Evolutionary conservation across 305 asterid genomes (phyloP).

Genomic region (Plantago rigida): DNA sequence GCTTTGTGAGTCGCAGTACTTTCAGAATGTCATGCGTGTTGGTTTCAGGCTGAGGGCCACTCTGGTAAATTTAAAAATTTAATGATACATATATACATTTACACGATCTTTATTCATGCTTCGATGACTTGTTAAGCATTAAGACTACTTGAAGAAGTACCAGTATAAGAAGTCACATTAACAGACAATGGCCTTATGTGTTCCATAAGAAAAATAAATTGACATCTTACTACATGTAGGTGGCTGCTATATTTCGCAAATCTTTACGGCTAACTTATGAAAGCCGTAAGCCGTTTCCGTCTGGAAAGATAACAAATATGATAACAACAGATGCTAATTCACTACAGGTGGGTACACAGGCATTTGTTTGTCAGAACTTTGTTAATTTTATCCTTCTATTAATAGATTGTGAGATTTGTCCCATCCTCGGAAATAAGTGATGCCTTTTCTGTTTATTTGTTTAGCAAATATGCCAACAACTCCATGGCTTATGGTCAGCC

Average conservation of each 20-base stretch:
- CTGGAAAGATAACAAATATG: constrained; percentile 87
- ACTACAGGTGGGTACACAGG: constrained; percentile 60
- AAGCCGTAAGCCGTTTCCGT: constrained; percentile 66
- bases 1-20: constrained; percentile 89
- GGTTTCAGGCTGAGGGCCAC: constrained; percentile 89
- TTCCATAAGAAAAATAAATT: not conserved
- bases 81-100: constrained; percentile 1
- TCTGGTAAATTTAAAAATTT: constrained; percentile 49
- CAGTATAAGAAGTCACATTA: constrained; percentile 1
- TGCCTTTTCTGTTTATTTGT: constrained; percentile 16
- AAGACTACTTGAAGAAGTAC: constrained; percentile 1
- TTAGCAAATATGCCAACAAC: constrained; percentile 90
- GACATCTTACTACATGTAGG: constrained; percentile 34
- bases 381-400: not conserved
- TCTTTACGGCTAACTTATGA: constrained; percentile 77
- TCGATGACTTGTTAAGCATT: constrained; percentile 4
- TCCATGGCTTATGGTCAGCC: constrained; percentile 86
- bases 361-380: not conserved
- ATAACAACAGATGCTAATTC: constrained; percentile 87
- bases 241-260: constrained; percentile 78
- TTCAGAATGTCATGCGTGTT: constrained; percentile 96
- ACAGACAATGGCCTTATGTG: not conserved
- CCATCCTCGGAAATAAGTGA: not conserved
- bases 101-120: constrained; percentile 14
- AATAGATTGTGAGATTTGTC: not conserved